Evolutionary conservation across 1,284 basidiomycete genomes (phyloP).

Genomic region (Trichosporon ovoides): DNA sequence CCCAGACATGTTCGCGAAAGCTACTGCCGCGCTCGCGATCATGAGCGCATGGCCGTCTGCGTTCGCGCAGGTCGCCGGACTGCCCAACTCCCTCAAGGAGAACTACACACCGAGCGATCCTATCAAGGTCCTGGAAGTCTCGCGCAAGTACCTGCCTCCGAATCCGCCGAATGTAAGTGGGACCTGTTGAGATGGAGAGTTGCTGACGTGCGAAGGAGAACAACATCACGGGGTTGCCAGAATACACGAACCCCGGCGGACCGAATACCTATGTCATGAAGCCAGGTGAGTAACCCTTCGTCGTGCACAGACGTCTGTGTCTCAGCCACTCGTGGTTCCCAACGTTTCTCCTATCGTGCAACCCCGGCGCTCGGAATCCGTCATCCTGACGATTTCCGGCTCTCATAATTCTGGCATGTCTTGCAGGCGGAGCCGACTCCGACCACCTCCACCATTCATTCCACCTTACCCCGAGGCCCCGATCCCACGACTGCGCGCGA

Average conservation of each 20-base stretch:
- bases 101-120: conserved; percentile 13
- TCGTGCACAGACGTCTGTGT: too few relatives aligned
- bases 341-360: too few relatives aligned
- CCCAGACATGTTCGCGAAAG: too few relatives aligned
- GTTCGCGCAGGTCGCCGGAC: background rate
- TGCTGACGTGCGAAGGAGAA: conserved; percentile 15
- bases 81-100: background rate
- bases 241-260: conserved; percentile 34
- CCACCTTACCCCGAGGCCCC: too few relatives aligned
- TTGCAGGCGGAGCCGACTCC: too few relatives aligned
- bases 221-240: conserved; percentile 28
- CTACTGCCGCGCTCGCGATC: background rate
- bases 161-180: conserved; percentile 24
- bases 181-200: background rate
- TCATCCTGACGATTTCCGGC: too few relatives aligned
- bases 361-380: too few relatives aligned
- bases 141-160: conserved; percentile 30
- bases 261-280: conserved; percentile 32
- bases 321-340: too few relatives aligned
- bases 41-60: background rate
- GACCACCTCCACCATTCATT: too few relatives aligned
- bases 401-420: too few relatives aligned
- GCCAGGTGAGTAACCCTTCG: too few relatives aligned
- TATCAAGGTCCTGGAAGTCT: conserved; percentile 35
- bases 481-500: too few relatives aligned